Base-by-base conservation (phyloP, 2,329 filamentous ascomycete genomes). In the Zarea fungicola region DNA sequence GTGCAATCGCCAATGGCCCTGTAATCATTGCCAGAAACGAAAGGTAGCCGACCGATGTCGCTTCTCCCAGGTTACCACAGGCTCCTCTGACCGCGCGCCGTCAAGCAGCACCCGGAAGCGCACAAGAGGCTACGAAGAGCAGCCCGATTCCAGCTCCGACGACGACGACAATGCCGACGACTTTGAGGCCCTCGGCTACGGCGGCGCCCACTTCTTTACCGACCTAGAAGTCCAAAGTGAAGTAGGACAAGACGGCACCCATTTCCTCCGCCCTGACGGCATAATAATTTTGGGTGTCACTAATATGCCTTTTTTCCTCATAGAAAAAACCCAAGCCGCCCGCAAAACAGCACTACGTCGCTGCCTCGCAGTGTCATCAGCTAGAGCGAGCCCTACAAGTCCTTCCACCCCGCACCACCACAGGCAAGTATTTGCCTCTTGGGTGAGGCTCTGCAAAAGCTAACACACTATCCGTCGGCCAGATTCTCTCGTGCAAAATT, bases 1-100 rank as follows among this genome's bases (percentile, higher is more conserved):
- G 67, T 69, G 67, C 58, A 66, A 66, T 49, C 65, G 66, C 26
- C 61, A 67, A 45, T 69, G 66, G 65, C 67, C 67, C 7, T 69
- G 67, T 48, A 65, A 63, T 42, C 66, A 68, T 48, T 69, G 67
- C 49, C 63, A 65, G 50, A 68, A 67, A 49, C 65, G 67, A 53
- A 67, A 68, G 48, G 65, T 69, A 23, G 60, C 62, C 36, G 60
- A 66, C 49, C 62, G 62, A 52, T 69, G 67, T 48, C 58, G 58
- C 34, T 69, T 68, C 51, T 61, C 54, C 40, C 47, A 51, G 5
- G 55, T 56, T 42, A 46, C 47, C 29, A 45, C 54, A 41, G 49
- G 49, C n/a, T 48, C 51, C 28, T 49, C 51, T 4, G 62, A 63
- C 29, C 62, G 56, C 25, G 42, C 54, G 18, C 41, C 43, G 25